Conservation (phyloP, 78 protist genomes). For the Protostelium mycophagum region DNA sequence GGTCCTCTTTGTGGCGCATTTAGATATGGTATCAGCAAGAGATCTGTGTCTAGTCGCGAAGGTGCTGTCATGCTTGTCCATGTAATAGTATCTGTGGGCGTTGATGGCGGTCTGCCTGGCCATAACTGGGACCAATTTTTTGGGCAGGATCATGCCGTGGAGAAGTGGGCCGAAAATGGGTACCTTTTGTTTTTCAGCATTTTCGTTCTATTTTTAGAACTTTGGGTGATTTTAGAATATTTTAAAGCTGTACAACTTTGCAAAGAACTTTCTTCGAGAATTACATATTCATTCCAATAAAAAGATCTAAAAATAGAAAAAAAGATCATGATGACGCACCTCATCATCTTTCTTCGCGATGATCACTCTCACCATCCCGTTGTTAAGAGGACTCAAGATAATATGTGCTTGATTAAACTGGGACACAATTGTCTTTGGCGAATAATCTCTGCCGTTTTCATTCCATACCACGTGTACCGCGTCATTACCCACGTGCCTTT, state of each 20-base stretch:
- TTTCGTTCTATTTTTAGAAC: too few species aligned
- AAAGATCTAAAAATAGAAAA: conserved; percentile 16
- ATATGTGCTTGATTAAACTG: conserved; percentile 84
- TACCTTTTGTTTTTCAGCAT: conserved; percentile 38
- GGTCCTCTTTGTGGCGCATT: neutral
- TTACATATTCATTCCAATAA: conserved; percentile 4
- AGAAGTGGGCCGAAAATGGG: conserved; percentile 86
- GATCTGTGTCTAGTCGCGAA: neutral
- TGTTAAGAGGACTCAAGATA: conserved; percentile 80
- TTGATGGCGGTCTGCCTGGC: conserved; percentile 90
- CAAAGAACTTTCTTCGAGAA: too few species aligned
- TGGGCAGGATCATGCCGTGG: conserved; percentile 75
- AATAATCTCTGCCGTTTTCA: conserved; percentile 75
- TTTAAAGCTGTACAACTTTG: neutral
- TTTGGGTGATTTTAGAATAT: neutral
- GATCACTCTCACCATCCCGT: conserved; percentile 71
- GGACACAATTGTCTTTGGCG: conserved; percentile 65
- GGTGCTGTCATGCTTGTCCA: neutral
- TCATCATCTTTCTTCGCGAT: conserved; percentile 37
- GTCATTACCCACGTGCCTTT: conserved; percentile 91
- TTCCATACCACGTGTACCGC: conserved; percentile 87
- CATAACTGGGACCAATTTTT: conserved; percentile 56
- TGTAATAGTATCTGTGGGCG: conserved; percentile 52
- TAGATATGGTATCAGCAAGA: neutral
- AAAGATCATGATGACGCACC: conserved; percentile 4